A percentile compares a stretch with the other conserved stretches of the same genome.
Evolutionary conservation across 2,329 filamentous ascomycete species (phyloP).

Genomic region (Diaporthe citri): DNA sequence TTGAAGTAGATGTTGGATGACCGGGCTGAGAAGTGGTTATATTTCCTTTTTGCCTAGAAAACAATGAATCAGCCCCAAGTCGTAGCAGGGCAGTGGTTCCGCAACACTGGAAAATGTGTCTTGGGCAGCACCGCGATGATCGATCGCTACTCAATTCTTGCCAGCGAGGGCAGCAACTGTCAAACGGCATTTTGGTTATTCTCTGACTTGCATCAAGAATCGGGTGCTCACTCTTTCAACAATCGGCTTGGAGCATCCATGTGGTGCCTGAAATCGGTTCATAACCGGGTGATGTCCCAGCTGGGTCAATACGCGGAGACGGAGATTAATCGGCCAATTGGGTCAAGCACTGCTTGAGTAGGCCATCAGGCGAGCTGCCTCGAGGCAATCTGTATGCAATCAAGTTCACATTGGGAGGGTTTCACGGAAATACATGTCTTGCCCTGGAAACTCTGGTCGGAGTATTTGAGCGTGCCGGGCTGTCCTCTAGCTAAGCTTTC

Average conservation of each 20-base stretch:
- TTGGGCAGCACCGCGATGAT: background rate
- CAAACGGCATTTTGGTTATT: background rate
- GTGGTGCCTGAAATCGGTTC: slow-evolving; percentile 18
- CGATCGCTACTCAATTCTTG: background rate
- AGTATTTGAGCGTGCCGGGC: slow-evolving; percentile 2
- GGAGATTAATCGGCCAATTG: slow-evolving; percentile 1
- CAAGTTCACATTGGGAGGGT: background rate
- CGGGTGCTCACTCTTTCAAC: background rate
- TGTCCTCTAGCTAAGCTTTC: background rate
- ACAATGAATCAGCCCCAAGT: background rate
- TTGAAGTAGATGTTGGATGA: background rate
- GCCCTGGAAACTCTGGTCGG: background rate
- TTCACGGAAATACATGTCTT: background rate
- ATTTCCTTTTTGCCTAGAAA: no score
- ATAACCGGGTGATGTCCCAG: slow-evolving; percentile 15
- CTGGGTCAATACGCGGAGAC: background rate
- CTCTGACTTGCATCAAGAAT: no score
- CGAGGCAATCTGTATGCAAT: background rate
- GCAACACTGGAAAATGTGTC: background rate
- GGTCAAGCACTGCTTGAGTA: slow-evolving; percentile 12
- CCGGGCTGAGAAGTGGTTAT: background rate
- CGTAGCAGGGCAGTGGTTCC: no score
- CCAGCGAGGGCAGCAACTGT: background rate
- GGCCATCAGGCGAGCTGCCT: background rate
- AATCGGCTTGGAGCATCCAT: background rate